These are phyloP conservation scores for Pestalotiopsis fici DNA, from an alignment of 2,329 filamentous ascomycete genomes.

Conservation along the genomic window DNA sequence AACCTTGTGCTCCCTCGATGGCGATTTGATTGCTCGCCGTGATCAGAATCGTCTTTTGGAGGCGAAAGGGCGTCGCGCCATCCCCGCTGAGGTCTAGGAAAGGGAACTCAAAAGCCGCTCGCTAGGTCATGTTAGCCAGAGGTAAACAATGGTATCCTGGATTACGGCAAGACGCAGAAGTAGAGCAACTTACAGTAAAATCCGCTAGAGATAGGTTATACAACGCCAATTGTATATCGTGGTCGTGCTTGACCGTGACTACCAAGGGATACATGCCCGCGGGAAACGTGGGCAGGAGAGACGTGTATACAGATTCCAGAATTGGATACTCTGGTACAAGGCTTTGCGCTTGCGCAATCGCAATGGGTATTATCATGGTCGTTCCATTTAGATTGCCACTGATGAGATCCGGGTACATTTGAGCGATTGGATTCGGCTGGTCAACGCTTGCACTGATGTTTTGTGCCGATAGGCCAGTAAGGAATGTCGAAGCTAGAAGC, in stretches of 20 bases:
- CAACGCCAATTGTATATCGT: constrained; percentile 47
- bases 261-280: constrained; percentile 54
- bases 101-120: constrained; percentile 53
- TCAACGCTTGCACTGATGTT: constrained; percentile 26
- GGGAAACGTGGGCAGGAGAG: constrained; percentile 49
- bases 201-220: constrained; percentile 41
- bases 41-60: constrained; percentile 48
- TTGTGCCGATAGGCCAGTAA: background rate
- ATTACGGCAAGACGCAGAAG: background rate
- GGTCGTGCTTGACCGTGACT: constrained; percentile 50
- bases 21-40: constrained; percentile 41
- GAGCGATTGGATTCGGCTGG: constrained; percentile 49
- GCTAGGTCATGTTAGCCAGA: constrained; percentile 33
- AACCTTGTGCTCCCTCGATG: constrained; percentile 43
- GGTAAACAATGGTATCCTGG: too few relatives aligned
- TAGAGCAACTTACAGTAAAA: constrained; percentile 43
- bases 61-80: constrained; percentile 52
- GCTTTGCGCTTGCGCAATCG: constrained; percentile 43
- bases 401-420: constrained; percentile 44
- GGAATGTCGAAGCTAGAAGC: background rate
- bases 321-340: constrained; percentile 54
- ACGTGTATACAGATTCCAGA: constrained; percentile 47
- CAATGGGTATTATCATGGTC: constrained; percentile 51
- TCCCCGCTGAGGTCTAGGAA: constrained; percentile 55
- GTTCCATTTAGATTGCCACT: constrained; percentile 58